Base-by-base conservation (phyloP, 768 basidiomycete species). In the Amanita rimosa region DNA sequence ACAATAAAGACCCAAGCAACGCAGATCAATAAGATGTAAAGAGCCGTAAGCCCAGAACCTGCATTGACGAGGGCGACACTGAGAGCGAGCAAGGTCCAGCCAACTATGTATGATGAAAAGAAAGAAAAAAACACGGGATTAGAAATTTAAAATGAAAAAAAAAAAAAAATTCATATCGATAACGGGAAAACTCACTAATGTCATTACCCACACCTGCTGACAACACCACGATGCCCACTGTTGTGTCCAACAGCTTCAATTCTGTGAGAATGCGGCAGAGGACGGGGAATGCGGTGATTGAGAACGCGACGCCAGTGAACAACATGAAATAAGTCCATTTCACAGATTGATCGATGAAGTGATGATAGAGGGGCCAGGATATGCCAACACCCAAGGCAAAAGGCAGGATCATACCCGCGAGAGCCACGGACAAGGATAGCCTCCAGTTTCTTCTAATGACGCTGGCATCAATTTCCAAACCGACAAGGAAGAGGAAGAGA, bases 21-120 rank as follows among this genome's bases (percentile, higher is more conserved):
- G 49, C 88, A 87, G 11, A 70, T 65, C 6, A 98, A 69, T 10
- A 99, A 67, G 53, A 95, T 85, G 65, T 81, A 98, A 1, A 98
- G 67, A 0, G 94, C 93, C 0, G 81, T 83, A 0, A 92, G 66
- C 1, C 92, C 93, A 0, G 80, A 76, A 3, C 81, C 80, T 0
- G 92, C 88, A 52, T 94, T 96, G 41, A 94, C 92, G 14, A 99
- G 76, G 0, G 95, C 93, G 5, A 98, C 85, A 40, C 85, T 88
- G 19, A 99, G 71, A 0, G 95, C 94, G 10, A 98, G 75, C 1
- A 97, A 69, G 0, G 76, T 76, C 95, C 94, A 96, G 2, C 86
- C 89, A 41, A 89, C 69, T 75, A 44, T n/a, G n/a, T n/a, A 2
- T 39, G 14, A n/a, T 24, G 22, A 24, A 3, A 5, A 24, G 2